These are phyloP conservation scores for Claviceps africana DNA, from an alignment of 2,329 filamentous ascomycete genomes.

Conservation along the genomic window DNA sequence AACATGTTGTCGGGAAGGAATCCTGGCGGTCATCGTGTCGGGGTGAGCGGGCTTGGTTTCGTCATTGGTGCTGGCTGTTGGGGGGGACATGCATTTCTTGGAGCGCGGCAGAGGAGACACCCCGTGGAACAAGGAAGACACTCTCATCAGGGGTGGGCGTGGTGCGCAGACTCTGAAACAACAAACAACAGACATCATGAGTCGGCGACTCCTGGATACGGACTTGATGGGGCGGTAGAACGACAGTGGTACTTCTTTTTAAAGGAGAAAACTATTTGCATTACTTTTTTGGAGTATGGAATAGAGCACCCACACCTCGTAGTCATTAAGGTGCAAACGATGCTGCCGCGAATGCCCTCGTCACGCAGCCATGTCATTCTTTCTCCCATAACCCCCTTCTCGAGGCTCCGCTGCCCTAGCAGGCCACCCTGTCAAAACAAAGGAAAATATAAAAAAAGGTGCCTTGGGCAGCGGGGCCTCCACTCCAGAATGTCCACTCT, in stretches of 20 bases:
- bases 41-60: too few species aligned
- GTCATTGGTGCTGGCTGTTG: too few species aligned
- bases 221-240: constrained; percentile 14
- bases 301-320: constrained; percentile 21
- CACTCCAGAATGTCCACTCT: constrained; percentile 15
- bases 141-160: not conserved
- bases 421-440: not conserved
- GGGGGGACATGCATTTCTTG: too few species aligned
- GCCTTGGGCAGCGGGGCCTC: constrained; percentile 2
- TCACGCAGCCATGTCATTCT: constrained; percentile 21
- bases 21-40: too few species aligned
- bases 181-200: constrained; percentile 19
- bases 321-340: constrained; percentile 23
- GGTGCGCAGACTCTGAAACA: not conserved
- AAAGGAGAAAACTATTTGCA: constrained; percentile 23
- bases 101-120: too few species aligned
- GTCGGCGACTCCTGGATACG: constrained; percentile 24
- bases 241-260: constrained; percentile 9
- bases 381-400: constrained; percentile 12
- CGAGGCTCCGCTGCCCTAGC: constrained; percentile 16
- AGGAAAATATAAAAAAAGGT: not conserved
- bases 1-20: too few species aligned
- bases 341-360: constrained; percentile 13
- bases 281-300: constrained; percentile 27
- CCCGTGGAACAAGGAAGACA: too few species aligned